Evolutionary conservation across 129 eudicot species (phyloP), one percentile per base, ranked within the genome.

Genomic region (Flaveria trinervia): DNA sequence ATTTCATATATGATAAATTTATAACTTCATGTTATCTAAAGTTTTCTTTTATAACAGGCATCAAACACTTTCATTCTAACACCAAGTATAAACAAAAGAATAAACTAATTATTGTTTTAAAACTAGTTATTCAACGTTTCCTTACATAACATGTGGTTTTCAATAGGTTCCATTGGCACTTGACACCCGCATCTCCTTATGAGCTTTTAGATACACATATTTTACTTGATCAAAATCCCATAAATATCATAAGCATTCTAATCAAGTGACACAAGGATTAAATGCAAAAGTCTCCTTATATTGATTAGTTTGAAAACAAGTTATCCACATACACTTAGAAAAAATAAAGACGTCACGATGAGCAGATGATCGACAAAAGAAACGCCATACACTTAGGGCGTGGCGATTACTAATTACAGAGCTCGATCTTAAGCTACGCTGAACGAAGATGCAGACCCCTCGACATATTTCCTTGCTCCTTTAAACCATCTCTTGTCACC

Each of bases 401-500:
- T 67, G 76, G 80, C 52, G 22, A 55, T 16, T 82, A 66, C 79
- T 77, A 83, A 68, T 72, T 83, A 77, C 86, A 85, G 75, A 67
- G 64, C 68, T 79, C 78, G 25, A 48, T 9, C 77, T 86, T 80
- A 91, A 71, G 97, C 96, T 84, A 92, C 85, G 50, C 88, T 92
- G 90, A 92, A 92, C 23, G 98, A 92, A 71, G 23, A 77, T 46
- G 94, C 56, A 45, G 96, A 84, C 4, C 80, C 90, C 85, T 92
- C 98, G 23, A 92, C 85, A 17, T 88, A 92, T 77, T 83, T 92
- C 89, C 68, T 88, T 16, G 98, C 96, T 72, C 98, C 96, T 59
- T 92, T 92, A 70, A 92, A 92, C 98, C 98, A 92, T 86, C 98
- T 86, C 83, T 92, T 90, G 87, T 92, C 98, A 49, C 98, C 96